Evolutionary conservation across 306 rosid species (phyloP), one percentile per base, ranked within the genome.

Genomic region (Lathyrus tuberosus): DNA sequence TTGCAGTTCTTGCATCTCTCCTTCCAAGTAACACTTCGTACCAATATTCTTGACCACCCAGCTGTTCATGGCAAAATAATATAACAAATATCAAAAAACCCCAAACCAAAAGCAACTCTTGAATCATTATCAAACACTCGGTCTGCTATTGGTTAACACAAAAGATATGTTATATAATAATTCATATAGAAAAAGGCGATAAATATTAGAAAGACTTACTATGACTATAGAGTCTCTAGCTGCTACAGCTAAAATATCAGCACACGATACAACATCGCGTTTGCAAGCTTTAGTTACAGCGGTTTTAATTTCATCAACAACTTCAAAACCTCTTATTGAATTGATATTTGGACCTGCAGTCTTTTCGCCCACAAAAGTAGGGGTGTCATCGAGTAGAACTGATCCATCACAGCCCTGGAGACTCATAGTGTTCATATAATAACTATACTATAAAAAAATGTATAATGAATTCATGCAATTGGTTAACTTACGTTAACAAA

Each of bases 361-460:
- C 51, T 79, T 80, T 51, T 83, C 87, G 0, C 87, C 87, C 3
- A 4, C 0, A 18, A 79, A 76, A 11, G 3, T 31, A 4, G 77
- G 65, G 0, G 70, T 59, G 31, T 83, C 84, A 42, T 83, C 84
- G 1, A 83, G 59, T 47, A 83, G 47, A 57, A 79, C 47, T 0
- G 87, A 83, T 38, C 75, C 87, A 58, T 83, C 84, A 69, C 87
- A 83, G 0, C 87, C 87, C 87, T 83, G 40, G 13, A 31, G 2
- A 37, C 8, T 13, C 11, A 28, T 8, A 26, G 2, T 31, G 9
- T 46, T 14, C 3, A 46, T 2, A n/a, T 46, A n/a, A 1, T 46
- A 46, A 1, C 0, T 44, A 44, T 6, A 33, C 38, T 13, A 43
- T 13, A 12, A 12, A 2, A 13, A 12, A 49, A 3, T 51, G 30